These are phyloP conservation scores for Spongispora temasekensis DNA, from an alignment of 1,284 basidiomycete species.

Conservation along the genomic window DNA sequence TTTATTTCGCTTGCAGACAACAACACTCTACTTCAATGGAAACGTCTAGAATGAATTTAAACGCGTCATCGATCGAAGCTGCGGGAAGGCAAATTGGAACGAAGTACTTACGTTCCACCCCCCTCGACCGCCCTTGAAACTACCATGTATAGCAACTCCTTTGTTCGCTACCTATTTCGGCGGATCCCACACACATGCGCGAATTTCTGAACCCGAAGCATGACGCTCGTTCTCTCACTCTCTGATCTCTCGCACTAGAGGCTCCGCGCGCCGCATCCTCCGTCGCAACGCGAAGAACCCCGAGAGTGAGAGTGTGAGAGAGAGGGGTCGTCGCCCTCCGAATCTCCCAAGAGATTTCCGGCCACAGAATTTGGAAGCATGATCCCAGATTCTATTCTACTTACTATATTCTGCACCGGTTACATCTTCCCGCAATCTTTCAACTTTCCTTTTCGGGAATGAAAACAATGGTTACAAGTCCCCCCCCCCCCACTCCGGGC, in stretches of 20 bases:
- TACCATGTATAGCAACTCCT: constrained; percentile 55
- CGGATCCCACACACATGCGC: constrained; percentile 34
- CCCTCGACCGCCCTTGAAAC: constrained; percentile 50
- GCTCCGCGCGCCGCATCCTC: too few relatives aligned
- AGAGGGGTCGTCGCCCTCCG: too few relatives aligned
- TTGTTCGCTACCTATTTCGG: constrained; percentile 47
- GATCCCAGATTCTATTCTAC: too few relatives aligned
- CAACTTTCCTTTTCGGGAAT: constrained; percentile 33
- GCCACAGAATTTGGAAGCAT: too few relatives aligned
- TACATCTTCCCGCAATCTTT: constrained; percentile 29
- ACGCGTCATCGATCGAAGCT: constrained; percentile 38
- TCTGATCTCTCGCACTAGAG: too few relatives aligned
- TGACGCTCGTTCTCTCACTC: too few relatives aligned
- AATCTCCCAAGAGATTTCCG: constrained; percentile 34
- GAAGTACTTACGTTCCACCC: too few relatives aligned
- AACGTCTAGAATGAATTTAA: constrained; percentile 24
- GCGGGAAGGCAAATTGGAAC: constrained; percentile 13
- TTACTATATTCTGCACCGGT: constrained; percentile 34
- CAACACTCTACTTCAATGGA: too few relatives aligned
- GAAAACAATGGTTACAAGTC: constrained; percentile 32
- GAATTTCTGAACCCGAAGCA: too few relatives aligned
- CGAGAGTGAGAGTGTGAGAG: too few relatives aligned
- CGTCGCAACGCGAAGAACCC: too few relatives aligned
- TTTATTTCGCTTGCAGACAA: constrained; percentile 31
- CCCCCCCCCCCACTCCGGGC: too few relatives aligned